Percentiles rank a stretch among this genome's conserved stretches.
Conservation (phyloP, 2,329 filamentous ascomycete species). For the Aureobasidium pullulans region DNA sequence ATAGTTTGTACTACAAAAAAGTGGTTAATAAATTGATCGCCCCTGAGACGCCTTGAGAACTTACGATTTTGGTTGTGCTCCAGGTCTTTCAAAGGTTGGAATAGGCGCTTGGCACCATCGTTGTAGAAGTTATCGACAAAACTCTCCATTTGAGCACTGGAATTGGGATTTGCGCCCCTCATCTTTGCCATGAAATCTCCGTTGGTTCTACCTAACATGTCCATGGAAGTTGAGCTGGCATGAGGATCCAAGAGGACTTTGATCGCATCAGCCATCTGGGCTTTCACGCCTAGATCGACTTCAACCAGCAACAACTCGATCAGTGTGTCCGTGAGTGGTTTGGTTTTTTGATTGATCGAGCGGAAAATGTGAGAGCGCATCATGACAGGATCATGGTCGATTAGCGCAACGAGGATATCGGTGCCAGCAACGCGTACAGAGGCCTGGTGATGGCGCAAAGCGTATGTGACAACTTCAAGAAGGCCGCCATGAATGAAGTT, state of each 20-base stretch:
- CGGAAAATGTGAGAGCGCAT: conserved; percentile 90
- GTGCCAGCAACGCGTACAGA: conserved; percentile 84
- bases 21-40: background rate
- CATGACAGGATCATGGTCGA: conserved; percentile 92
- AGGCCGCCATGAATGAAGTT: conserved; percentile 86
- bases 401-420: conserved; percentile 86
- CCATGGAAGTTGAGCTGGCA: conserved; percentile 52
- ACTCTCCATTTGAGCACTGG: conserved; percentile 65
- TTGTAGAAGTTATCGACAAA: conserved; percentile 90
- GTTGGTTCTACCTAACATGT: conserved; percentile 53
- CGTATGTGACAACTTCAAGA: conserved; percentile 84
- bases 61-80: conserved; percentile 45
- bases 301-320: conserved; percentile 89
- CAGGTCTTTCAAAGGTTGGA: conserved; percentile 76
- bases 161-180: conserved; percentile 40
- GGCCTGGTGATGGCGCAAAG: conserved; percentile 76
- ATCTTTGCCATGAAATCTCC: conserved; percentile 61
- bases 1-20: conserved; percentile 44
- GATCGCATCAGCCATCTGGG: conserved; percentile 89
- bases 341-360: conserved; percentile 78
- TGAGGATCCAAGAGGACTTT: conserved; percentile 82
- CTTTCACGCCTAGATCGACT: conserved; percentile 88
- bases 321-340: conserved; percentile 80
- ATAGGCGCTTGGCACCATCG: conserved; percentile 73
- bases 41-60: background rate